Conservation (phyloP, 257 asterid species). For the Capsicum baccatum region DNA sequence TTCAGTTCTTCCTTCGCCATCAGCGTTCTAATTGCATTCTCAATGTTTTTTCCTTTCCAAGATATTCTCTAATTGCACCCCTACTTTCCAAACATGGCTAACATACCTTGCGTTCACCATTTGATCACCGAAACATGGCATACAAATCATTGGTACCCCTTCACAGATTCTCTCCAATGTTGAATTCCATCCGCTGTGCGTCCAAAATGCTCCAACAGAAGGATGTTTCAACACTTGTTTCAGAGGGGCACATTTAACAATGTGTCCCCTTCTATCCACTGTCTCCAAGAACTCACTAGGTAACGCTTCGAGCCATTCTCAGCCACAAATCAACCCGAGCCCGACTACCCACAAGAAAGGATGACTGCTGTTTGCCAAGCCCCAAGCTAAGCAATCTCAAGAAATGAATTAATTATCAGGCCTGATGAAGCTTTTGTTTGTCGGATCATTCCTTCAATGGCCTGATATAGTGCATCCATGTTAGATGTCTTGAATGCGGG, state of each 20-base stretch:
- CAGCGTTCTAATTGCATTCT: conserved; percentile 29
- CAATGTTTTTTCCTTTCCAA: conserved; percentile 23
- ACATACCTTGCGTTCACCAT: conserved; percentile 36
- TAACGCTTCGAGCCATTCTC: conserved; percentile 43
- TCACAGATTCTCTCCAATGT: conserved; percentile 33
- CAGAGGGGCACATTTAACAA: conserved; percentile 35
- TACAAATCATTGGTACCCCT: conserved; percentile 41
- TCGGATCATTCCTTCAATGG: conserved; percentile 35
- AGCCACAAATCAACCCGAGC: conserved; percentile 37
- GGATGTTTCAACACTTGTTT: conserved; percentile 34
- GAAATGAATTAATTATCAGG: conserved; percentile 51
- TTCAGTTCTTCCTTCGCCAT: conserved; percentile 43
- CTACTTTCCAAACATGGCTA: conserved; percentile 38
- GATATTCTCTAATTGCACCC: conserved; percentile 35
- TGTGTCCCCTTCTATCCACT: conserved; percentile 27
- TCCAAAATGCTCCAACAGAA: conserved; percentile 41
- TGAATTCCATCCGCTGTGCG: conserved; percentile 41
- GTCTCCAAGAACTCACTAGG: conserved; percentile 34
- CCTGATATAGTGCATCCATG: conserved; percentile 27
- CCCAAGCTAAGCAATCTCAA: conserved; percentile 48
- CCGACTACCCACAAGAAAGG: conserved; percentile 60
- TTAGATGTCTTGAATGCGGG: conserved; percentile 35
- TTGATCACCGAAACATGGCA: conserved; percentile 39
- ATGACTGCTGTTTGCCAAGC: conserved; percentile 42
- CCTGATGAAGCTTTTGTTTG: conserved; percentile 52